phyloP scores from a whole-genome alignment of 2,329 filamentous ascomycete genomes.

The Pyrenophora tritici-repentis region DNA sequence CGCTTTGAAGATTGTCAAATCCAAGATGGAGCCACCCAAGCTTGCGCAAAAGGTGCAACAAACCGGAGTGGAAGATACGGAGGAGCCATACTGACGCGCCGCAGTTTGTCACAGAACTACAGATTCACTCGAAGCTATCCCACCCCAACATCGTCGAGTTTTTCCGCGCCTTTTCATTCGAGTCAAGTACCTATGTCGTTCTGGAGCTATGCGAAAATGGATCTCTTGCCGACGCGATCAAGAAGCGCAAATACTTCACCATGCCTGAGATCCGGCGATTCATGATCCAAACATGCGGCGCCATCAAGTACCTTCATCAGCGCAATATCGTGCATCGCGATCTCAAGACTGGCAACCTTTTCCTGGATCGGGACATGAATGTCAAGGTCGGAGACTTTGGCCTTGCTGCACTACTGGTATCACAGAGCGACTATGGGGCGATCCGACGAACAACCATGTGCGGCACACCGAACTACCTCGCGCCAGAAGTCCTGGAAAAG shows the following conservation, averaged over 20 bases:
- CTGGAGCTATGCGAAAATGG: slow-evolving; percentile 94
- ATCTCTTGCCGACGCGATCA: slow-evolving; percentile 97
- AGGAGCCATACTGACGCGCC: slow-evolving; percentile 28
- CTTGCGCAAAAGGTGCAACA: slow-evolving; percentile 78
- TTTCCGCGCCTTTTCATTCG: slow-evolving; percentile 88
- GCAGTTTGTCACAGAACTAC: slow-evolving; percentile 79
- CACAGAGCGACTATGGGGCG: slow-evolving; percentile 85
- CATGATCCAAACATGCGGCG: slow-evolving; percentile 91
- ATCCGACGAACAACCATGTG: slow-evolving; percentile 86
- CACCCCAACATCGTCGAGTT: slow-evolving; percentile 97
- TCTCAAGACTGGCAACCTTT: slow-evolving; percentile 97
- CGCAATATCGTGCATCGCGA: slow-evolving; percentile 96
- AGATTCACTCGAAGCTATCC: slow-evolving; percentile 97
- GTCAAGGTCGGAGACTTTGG: slow-evolving; percentile 98
- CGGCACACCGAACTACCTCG: slow-evolving; percentile 97
- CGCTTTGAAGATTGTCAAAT: slow-evolving; percentile 83
- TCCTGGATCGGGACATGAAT: slow-evolving; percentile 93
- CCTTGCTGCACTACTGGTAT: slow-evolving; percentile 86
- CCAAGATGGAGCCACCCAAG: slow-evolving; percentile 76
- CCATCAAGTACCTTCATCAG: slow-evolving; percentile 96
- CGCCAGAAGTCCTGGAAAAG: slow-evolving; percentile 93
- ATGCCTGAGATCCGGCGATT: slow-evolving; percentile 94
- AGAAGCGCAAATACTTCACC: slow-evolving; percentile 85
- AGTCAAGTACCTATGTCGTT: slow-evolving; percentile 88
- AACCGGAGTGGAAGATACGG: not conserved